phyloP scores from a whole-genome alignment of 306 rosid genomes.

The Cucurbita ficifolia region DNA sequence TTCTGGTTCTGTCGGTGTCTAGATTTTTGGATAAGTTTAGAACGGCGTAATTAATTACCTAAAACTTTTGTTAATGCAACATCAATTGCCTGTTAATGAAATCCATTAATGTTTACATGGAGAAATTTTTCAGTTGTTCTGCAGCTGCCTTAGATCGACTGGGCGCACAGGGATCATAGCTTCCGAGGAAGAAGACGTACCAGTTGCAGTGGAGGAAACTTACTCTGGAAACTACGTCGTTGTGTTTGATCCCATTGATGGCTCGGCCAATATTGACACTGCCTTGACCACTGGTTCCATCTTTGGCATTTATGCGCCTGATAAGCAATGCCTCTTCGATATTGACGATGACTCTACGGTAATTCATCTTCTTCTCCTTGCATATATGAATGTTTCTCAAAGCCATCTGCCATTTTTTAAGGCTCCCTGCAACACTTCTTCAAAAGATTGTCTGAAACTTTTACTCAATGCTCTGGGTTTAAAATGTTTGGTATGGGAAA shows the following conservation, averaged over 20 bases:
- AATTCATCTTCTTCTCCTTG: not conserved
- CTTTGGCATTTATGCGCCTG: slow-evolving; percentile 28
- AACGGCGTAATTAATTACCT: too few relatives aligned
- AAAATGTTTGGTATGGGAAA: not conserved
- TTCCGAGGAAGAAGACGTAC: slow-evolving; percentile 32
- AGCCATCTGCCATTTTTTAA: not conserved
- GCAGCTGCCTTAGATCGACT: slow-evolving; percentile 25
- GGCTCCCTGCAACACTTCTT: too few relatives aligned
- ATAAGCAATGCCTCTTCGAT: slow-evolving; percentile 21
- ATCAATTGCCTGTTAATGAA: too few relatives aligned
- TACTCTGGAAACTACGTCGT: slow-evolving; percentile 31
- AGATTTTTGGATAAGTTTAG: not conserved
- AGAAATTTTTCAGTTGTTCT: slow-evolving; percentile 16
- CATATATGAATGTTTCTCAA: not conserved
- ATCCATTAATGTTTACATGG: not conserved
- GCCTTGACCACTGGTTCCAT: slow-evolving; percentile 31
- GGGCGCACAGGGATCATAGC: slow-evolving; percentile 31
- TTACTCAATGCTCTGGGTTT: not conserved
- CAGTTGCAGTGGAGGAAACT: slow-evolving; percentile 33
- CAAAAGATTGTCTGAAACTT: not conserved
- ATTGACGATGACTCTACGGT: slow-evolving; percentile 18
- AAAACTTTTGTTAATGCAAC: too few relatives aligned
- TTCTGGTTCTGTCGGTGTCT: too few relatives aligned
- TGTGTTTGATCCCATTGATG: slow-evolving; percentile 32
- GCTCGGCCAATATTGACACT: slow-evolving; percentile 30